phyloP scores from a whole-genome alignment of 352 stramenopile genomes.

The Thalassiosira allenii region DNA sequence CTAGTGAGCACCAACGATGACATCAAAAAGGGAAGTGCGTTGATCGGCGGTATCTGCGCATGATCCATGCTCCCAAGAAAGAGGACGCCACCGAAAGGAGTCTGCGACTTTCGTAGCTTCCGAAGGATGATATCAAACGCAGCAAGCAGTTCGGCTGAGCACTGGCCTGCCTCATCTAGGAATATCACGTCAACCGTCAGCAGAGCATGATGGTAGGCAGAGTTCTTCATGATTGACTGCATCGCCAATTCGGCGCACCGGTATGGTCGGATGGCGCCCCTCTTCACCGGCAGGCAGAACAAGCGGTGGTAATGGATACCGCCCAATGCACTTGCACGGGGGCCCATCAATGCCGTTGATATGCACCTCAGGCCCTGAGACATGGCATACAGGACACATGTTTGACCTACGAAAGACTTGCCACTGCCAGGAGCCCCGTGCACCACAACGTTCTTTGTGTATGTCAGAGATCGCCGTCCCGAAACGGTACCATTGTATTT shows the following conservation, averaged over 20 bases:
- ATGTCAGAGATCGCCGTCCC: slow-evolving; percentile 5
- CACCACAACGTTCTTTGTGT: slow-evolving; percentile 39
- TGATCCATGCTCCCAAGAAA: neutral
- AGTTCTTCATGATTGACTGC: neutral
- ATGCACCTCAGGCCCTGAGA: slow-evolving; percentile 15
- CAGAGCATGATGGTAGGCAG: neutral
- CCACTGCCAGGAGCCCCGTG: slow-evolving; percentile 26
- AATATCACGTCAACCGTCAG: slow-evolving; percentile 46
- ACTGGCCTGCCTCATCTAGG: slow-evolving; percentile 42
- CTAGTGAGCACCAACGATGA: slow-evolving; percentile 2
- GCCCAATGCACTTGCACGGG: neutral
- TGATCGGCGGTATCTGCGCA: neutral
- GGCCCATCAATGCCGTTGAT: slow-evolving; percentile 19
- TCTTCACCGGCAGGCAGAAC: slow-evolving; percentile 1
- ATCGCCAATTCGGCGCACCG: neutral
- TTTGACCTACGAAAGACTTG: neutral
- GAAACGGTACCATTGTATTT: slow-evolving; percentile 5
- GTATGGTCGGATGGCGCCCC: neutral
- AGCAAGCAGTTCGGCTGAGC: slow-evolving; percentile 14
- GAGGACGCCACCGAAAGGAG: slow-evolving; percentile 1
- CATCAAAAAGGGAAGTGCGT: neutral
- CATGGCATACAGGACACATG: slow-evolving; percentile 19
- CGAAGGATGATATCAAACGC: slow-evolving; percentile 5
- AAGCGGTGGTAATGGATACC: slow-evolving; percentile 29
- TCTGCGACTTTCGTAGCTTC: neutral